Percentiles rank a stretch among this genome's conserved stretches.
Evolutionary conservation across 73 alveolate species (phyloP).

Genomic region (Stentor roeselii): DNA sequence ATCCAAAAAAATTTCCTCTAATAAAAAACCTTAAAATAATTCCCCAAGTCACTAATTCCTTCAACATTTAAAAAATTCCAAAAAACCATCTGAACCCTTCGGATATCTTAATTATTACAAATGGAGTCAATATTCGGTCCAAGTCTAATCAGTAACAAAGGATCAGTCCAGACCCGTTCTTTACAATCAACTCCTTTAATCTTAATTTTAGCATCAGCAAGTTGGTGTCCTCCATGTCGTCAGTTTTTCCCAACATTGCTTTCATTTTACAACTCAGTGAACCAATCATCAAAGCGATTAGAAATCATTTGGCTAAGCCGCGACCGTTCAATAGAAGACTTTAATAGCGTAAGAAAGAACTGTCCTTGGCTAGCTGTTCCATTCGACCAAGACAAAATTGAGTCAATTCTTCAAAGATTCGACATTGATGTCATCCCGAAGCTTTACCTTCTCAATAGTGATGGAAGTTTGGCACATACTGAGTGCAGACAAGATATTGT

Average conservation of each 20-base stretch:
- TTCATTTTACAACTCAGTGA: slow-evolving; percentile 55
- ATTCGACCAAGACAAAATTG: slow-evolving; percentile 49
- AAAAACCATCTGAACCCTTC: no score
- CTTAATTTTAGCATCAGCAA: slow-evolving; percentile 1
- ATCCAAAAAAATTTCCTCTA: no score
- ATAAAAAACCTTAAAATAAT: no score
- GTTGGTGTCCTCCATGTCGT: slow-evolving; percentile 68
- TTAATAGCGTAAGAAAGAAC: slow-evolving; percentile 32
- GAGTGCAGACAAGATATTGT: slow-evolving; percentile 8
- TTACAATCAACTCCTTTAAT: background rate
- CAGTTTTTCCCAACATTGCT: slow-evolving; percentile 62
- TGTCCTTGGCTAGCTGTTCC: slow-evolving; percentile 69
- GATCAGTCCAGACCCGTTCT: background rate
- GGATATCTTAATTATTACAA: no score
- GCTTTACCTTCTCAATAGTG: background rate
- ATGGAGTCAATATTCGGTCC: slow-evolving; percentile 10
- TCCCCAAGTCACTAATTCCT: no score
- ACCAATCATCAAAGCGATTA: slow-evolving; percentile 35
- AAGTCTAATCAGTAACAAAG: background rate
- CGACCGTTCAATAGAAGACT: slow-evolving; percentile 66
- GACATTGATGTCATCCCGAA: slow-evolving; percentile 16
- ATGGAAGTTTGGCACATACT: background rate
- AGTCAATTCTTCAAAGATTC: slow-evolving; percentile 13
- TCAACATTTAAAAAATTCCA: no score
- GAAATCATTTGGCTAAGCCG: slow-evolving; percentile 61